Evolutionary conservation across 345 rosid species (phyloP), one percentile per base, ranked within the genome.

Genomic region (Schrenkiella parvula): DNA sequence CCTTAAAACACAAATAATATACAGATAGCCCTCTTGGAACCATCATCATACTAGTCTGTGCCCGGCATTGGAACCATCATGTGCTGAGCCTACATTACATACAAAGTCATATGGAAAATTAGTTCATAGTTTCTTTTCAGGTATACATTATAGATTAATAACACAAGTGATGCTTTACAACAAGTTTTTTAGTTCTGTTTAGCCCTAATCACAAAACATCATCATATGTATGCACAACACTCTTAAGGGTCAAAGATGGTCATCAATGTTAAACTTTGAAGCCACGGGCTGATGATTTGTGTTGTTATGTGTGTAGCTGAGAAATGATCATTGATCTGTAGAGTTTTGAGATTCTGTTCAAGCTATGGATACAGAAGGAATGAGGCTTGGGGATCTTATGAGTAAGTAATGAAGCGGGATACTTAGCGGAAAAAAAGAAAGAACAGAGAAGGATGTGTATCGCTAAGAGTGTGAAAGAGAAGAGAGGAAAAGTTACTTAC

Each of bases 31-130:
- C 6, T 54, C 35, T 47, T 18, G 13, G 46, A 59, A 74, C 68
- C 41, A 31, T 66, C 60, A 32, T 22, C 15, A 35, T 48, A 32
- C 74, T 84, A 83, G 69, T 89, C 88, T 12, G 80, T 61, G 71
- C 84, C 84, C 60, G 83, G 92, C 89, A 81, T 87, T 8, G 83
- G 90, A 77, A 82, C 82, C 83, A 85, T 82, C 82, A 84, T 55
- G 80, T 88, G 90, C 70, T 82, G 91, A 46, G 67, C 87, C 91
- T 92, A 82, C 61, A 70, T 72, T 18, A 62, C 31, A 47, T 26
- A 8, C 47, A 42, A 1, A 35, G 21, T 47, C 60, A 28, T 47
- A 6, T 1, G 17, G 25, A 11, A 9, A 8, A 18, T 48, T 17
- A 53, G 21, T 41, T 51, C 10, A 5, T 0, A 29, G 7, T 12